Percentiles rank a stretch among this genome's conserved stretches.
Conservation (phyloP, 2,329 filamentous ascomycete species). For the Fusarium goolgardi region DNA sequence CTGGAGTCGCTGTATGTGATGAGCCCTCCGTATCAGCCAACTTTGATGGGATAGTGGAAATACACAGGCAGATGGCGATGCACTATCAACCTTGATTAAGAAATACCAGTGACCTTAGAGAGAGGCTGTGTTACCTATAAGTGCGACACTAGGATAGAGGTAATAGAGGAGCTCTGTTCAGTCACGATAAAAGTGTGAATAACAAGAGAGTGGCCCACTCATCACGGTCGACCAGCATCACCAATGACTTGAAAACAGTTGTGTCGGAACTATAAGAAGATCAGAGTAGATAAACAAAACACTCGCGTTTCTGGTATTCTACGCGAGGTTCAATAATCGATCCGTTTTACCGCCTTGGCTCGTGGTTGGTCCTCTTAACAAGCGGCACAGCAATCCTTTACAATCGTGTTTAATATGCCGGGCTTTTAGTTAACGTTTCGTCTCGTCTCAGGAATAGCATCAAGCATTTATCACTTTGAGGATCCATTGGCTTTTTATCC, state of each 20-base stretch:
- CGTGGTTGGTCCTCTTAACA: background rate
- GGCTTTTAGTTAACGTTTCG: background rate
- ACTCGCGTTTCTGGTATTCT: background rate
- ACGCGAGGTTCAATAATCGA: background rate
- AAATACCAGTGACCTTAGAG: background rate
- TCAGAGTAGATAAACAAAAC: constrained; percentile 35
- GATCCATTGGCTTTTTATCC: background rate
- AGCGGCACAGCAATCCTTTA: constrained; percentile 6
- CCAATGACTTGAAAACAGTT: background rate
- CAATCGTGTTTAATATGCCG: background rate
- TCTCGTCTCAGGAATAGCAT: background rate
- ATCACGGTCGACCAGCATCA: background rate
- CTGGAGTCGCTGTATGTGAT: background rate
- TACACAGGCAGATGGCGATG: background rate
- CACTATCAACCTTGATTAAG: background rate
- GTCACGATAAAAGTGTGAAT: background rate
- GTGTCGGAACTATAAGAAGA: constrained; percentile 16
- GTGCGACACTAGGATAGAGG: background rate
- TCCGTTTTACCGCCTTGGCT: constrained; percentile 2
- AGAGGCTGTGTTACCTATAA: background rate
- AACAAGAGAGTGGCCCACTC: background rate
- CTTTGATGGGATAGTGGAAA: background rate
- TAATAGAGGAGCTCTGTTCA: background rate
- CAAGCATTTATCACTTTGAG: background rate
- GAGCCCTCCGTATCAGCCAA: background rate